Conservation (phyloP, 1,284 basidiomycete species). For the Chalciporus sp. region DNA sequence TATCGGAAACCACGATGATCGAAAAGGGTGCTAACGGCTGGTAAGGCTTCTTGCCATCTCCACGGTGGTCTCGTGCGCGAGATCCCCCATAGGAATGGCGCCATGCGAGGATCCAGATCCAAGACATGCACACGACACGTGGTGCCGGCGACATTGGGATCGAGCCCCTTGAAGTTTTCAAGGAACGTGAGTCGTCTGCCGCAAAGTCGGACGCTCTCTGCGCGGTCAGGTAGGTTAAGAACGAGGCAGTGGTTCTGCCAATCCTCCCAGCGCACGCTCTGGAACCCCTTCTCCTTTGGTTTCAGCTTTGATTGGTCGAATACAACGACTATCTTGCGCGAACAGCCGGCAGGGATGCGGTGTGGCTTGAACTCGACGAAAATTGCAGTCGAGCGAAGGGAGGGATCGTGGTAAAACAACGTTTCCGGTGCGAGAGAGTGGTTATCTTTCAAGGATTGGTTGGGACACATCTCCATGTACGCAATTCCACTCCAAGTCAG, state of each 20-base stretch:
- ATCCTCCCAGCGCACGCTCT: constrained; percentile 33
- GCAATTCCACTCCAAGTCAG: constrained; percentile 33
- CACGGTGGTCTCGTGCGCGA: constrained; percentile 30
- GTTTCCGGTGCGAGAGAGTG: constrained; percentile 23
- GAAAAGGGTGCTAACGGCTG: constrained; percentile 34
- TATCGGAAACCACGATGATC: constrained; percentile 25
- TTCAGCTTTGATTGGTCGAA: constrained; percentile 33
- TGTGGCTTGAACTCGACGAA: constrained; percentile 32
- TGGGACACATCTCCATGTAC: constrained; percentile 35
- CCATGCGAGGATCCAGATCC: constrained; percentile 34
- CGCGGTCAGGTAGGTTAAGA: constrained; percentile 36
- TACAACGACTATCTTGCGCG: constrained; percentile 34
- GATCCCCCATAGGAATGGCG: constrained; percentile 30
- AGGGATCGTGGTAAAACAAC: constrained; percentile 32
- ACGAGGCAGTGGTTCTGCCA: constrained; percentile 37
- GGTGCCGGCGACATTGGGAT: constrained; percentile 12
- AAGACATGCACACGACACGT: constrained; percentile 32
- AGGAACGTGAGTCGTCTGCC: constrained; percentile 36
- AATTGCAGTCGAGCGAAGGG: constrained; percentile 28
- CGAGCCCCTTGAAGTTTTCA: constrained; percentile 25
- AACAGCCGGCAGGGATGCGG: constrained; percentile 32
- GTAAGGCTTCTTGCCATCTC: constrained; percentile 32
- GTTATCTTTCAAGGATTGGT: constrained; percentile 21
- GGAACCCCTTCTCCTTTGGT: constrained; percentile 17
- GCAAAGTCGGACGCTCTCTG: constrained; percentile 33